Percentiles rank a stretch among this genome's conserved stretches.
Evolutionary conservation across 495 filamentous ascomycete genomes (phyloP).

Genomic region (Tuber indicum): DNA sequence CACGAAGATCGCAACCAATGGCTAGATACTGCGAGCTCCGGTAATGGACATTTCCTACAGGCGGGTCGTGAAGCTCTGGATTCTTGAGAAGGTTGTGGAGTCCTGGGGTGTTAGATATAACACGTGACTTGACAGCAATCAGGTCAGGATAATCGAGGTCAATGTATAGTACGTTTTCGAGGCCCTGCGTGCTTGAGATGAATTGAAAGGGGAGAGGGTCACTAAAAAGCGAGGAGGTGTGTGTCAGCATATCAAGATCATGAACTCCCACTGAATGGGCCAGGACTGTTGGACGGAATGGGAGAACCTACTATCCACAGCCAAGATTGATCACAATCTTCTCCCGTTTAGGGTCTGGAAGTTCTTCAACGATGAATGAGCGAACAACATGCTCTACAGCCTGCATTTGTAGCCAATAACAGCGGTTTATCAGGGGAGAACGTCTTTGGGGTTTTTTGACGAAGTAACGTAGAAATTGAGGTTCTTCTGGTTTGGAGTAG

Average conservation of each 20-base stretch:
- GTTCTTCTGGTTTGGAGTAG: slow-evolving; percentile 60
- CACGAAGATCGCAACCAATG: slow-evolving; percentile 73
- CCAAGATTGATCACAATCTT: slow-evolving; percentile 81
- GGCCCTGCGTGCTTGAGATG: slow-evolving; percentile 54
- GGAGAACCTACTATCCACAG: slow-evolving; percentile 70
- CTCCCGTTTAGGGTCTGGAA: slow-evolving; percentile 46
- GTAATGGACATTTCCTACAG: slow-evolving; percentile 50
- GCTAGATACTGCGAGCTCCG: slow-evolving; percentile 66
- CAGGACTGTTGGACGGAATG: background rate
- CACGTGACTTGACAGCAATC: slow-evolving; percentile 64
- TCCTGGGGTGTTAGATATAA: slow-evolving; percentile 56
- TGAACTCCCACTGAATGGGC: background rate
- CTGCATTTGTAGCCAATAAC: slow-evolving; percentile 79
- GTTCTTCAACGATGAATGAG: slow-evolving; percentile 56
- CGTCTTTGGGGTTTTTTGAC: slow-evolving; percentile 74
- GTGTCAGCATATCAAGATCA: slow-evolving; percentile 14
- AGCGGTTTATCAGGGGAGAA: slow-evolving; percentile 77
- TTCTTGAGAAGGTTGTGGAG: slow-evolving; percentile 51
- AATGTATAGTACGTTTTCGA: slow-evolving; percentile 58
- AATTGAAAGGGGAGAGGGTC: slow-evolving; percentile 88
- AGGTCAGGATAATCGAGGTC: slow-evolving; percentile 83
- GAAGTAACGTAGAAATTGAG: slow-evolving; percentile 79
- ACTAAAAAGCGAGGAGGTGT: slow-evolving; percentile 47
- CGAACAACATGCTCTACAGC: slow-evolving; percentile 67
- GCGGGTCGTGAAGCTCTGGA: slow-evolving; percentile 43